Evolutionary conservation across 2,329 filamentous ascomycete genomes (phyloP), one percentile per base, ranked within the genome.

Genomic region (Fusarium xylarioides): DNA sequence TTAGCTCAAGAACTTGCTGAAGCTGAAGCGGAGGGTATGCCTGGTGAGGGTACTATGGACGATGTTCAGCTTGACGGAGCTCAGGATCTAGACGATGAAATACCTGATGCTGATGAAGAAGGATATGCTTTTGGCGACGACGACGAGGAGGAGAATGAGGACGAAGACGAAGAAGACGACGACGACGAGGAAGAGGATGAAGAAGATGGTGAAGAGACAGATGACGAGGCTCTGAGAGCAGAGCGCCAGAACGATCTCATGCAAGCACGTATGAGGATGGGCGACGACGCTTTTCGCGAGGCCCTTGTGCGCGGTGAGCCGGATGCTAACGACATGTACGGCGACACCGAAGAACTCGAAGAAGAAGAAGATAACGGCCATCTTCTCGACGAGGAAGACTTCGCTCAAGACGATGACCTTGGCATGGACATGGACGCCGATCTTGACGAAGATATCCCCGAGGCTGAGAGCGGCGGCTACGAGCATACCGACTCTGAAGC

Each of bases 401-500:
- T 91, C 75, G 80, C 79, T 53, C 80, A 79, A 21, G 79, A 79
- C 19, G 81, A 81, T 37, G 74, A 78, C 19, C 73, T 77, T 19
- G 78, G 76, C 64, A 72, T 75, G 70, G 86, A 86, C 77, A 91
- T 92, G 88, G 90, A 88, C 56, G 90, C 87, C n/a, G 87, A 94
- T 78, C 84, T 94, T 44, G 92, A 94, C 79, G 91, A 90, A 54
- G 91, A 92, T 66, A 88, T 94, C 40, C 91, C 91, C 26, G 91
- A 92, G 67, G 90, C 86, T 15, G 88, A 90, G 76, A 85, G 84
- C 77, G 89, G 86, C 32, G 88, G 89, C 74, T 94, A 94, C 83
- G 92, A 95, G 83, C 92, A 94, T 79, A 94, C 92, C 14, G 92
- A 94, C 81, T 92, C 91, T 5, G 92, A 94, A 73, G 91, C 86